Conservation (phyloP, 805 yeast species). For the Groenewaldozyma salmanticensis region DNA sequence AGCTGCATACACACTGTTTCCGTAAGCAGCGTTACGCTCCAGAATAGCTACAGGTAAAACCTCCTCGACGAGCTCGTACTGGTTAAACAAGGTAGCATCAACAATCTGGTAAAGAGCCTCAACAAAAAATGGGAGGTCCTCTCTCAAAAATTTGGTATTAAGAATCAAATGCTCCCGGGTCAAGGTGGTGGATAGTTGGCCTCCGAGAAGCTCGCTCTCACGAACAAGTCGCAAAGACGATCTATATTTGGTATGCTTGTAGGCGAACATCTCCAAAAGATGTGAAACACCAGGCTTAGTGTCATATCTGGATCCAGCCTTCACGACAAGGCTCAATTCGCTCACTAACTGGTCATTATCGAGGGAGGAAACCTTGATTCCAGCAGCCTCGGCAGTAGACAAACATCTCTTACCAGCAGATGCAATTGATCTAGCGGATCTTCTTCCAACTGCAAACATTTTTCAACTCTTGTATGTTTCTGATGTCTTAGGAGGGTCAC, state of each 20-base stretch:
- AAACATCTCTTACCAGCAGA: constrained; percentile 11
- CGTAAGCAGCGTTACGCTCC: constrained; percentile 40
- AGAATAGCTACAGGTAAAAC: constrained; percentile 69
- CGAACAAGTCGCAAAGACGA: constrained; percentile 89
- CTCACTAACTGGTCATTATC: constrained; percentile 62
- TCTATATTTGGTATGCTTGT: constrained; percentile 64
- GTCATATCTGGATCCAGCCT: constrained; percentile 75
- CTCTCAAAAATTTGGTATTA: constrained; percentile 72
- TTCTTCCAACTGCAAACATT: neutral
- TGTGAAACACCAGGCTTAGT: constrained; percentile 76
- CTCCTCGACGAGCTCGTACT: constrained; percentile 74
- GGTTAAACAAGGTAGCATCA: constrained; percentile 61
- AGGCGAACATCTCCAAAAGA: constrained; percentile 72
- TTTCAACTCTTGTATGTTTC: too few species aligned
- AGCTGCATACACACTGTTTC: constrained; percentile 49
- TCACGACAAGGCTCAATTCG: constrained; percentile 67
- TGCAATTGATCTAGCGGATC: neutral
- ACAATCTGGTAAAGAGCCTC: constrained; percentile 67
- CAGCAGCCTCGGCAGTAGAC: constrained; percentile 21
- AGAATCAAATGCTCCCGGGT: constrained; percentile 80
- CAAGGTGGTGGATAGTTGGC: constrained; percentile 55
- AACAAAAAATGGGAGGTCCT: constrained; percentile 86
- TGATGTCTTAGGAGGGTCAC: too few species aligned
- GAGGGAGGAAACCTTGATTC: constrained; percentile 20
- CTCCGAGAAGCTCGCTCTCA: constrained; percentile 92